These are phyloP conservation scores for Penicillium fuscoglaucum DNA, from an alignment of 2,329 filamentous ascomycete genomes.

Conservation along the genomic window DNA sequence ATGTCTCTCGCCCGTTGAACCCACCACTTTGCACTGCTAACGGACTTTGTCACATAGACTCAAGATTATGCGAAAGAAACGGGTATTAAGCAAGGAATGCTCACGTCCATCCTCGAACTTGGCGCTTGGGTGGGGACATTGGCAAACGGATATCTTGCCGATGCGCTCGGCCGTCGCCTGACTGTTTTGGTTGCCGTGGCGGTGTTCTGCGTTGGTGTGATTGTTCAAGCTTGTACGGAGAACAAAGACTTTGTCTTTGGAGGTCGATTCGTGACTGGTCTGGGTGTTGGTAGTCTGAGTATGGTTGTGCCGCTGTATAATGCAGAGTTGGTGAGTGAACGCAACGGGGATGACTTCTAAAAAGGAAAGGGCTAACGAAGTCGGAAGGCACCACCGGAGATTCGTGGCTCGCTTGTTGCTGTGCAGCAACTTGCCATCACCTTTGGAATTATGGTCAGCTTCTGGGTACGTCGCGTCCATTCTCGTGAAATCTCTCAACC, in stretches of 20 bases:
- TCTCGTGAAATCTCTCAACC: background rate
- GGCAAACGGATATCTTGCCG: constrained; percentile 40
- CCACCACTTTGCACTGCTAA: background rate
- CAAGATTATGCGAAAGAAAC: constrained; percentile 29
- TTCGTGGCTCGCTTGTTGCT: constrained; percentile 45
- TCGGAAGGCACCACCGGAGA: constrained; percentile 40
- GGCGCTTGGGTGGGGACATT: constrained; percentile 43
- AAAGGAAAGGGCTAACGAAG: background rate
- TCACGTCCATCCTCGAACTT: constrained; percentile 45
- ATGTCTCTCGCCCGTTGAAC: constrained; percentile 31
- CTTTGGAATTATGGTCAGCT: constrained; percentile 47
- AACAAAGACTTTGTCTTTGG: constrained; percentile 37
- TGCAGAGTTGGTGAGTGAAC: constrained; percentile 31
- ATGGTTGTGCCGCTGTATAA: constrained; percentile 47
- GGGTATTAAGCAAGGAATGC: constrained; percentile 33
- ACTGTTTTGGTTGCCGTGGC: constrained; percentile 37
- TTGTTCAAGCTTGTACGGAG: constrained; percentile 38
- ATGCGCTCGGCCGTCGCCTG: constrained; percentile 37
- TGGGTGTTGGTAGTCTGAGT: constrained; percentile 45
- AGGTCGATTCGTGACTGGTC: constrained; percentile 45
- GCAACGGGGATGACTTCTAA: background rate
- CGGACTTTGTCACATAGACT: constrained; percentile 19
- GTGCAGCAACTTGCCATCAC: constrained; percentile 47
- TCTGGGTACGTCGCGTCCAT: constrained; percentile 34
- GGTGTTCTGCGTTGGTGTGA: constrained; percentile 40